A percentile compares a stretch with the other conserved stretches of the same genome.
phyloP scores from a whole-genome alignment of 495 filamentous ascomycete genomes.

The Podospora anserina region DNA sequence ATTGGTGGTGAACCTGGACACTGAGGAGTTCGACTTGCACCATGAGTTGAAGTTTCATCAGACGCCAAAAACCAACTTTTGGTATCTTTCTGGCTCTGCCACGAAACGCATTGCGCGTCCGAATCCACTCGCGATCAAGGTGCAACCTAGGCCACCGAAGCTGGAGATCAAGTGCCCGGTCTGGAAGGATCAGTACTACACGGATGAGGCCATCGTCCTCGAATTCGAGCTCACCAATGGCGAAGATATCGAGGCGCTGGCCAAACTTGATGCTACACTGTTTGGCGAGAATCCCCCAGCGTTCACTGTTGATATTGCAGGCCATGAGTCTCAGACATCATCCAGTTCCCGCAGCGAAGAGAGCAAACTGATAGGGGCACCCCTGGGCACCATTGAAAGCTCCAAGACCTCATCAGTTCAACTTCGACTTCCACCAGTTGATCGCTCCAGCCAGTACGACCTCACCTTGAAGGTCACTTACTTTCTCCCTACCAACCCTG shows the following conservation, averaged over 20 bases:
- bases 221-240: conserved; percentile 71
- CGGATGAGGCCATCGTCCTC: conserved; percentile 68
- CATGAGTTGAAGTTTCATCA: conserved; percentile 57
- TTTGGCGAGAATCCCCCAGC: conserved; percentile 57
- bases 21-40: conserved; percentile 65
- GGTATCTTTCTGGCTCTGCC: conserved; percentile 53
- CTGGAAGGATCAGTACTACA: conserved; percentile 70
- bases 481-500: conserved; percentile 71
- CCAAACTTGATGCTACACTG: conserved; percentile 64
- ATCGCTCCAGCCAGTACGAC: conserved; percentile 59
- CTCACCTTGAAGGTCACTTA: conserved; percentile 73
- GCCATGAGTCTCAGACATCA: conserved; percentile 30
- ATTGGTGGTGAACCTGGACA: conserved; percentile 59
- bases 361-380: conserved; percentile 33
- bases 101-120: conserved; percentile 48
- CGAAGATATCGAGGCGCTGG: conserved; percentile 75
- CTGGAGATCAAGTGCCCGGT: conserved; percentile 67
- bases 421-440: conserved; percentile 50
- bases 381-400: conserved; percentile 49
- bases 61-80: conserved; percentile 40
- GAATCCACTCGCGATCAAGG: conserved; percentile 54
- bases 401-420: conserved; percentile 37
- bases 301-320: conserved; percentile 42
- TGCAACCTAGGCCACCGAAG: conserved; percentile 89
- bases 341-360: conserved; percentile 32